Evolutionary conservation across 805 yeast genomes (phyloP).

Genomic region (Lipomyces chichibuensis): DNA sequence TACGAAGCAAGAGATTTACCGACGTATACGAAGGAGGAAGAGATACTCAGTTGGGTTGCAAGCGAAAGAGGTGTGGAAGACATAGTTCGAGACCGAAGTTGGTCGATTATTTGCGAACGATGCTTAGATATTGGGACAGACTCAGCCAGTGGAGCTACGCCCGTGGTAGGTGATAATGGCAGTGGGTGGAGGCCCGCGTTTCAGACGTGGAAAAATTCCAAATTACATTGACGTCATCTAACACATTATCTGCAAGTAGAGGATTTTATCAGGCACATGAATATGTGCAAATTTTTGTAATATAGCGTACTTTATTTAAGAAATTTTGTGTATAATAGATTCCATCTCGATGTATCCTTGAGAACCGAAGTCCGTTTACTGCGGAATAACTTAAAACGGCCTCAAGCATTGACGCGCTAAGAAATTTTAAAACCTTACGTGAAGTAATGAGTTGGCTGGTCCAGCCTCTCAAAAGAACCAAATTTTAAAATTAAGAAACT

Average conservation of each 20-base stretch:
- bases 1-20: constrained; percentile 44
- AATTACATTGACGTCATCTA: not conserved
- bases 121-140: constrained; percentile 30
- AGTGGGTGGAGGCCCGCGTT: constrained; percentile 21
- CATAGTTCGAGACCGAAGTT: constrained; percentile 36
- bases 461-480: no score
- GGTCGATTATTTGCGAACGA: constrained; percentile 28
- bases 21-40: constrained; percentile 27
- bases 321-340: not conserved
- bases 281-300: not conserved
- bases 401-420: no score
- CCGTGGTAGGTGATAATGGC: constrained; percentile 15
- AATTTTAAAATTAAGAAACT: no score
- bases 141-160: not conserved
- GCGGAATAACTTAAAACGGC: no score
- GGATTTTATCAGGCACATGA: not conserved
- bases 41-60: constrained; percentile 34
- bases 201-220: constrained; percentile 16
- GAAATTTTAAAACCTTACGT: no score
- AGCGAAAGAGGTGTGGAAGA: constrained; percentile 35
- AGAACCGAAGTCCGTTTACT: not conserved
- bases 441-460: no score
- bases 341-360: no score
- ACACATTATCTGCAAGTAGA: not conserved
- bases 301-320: not conserved